Evolutionary conservation across 768 basidiomycete genomes (phyloP).

Genomic region (Termitomyces sp.): DNA sequence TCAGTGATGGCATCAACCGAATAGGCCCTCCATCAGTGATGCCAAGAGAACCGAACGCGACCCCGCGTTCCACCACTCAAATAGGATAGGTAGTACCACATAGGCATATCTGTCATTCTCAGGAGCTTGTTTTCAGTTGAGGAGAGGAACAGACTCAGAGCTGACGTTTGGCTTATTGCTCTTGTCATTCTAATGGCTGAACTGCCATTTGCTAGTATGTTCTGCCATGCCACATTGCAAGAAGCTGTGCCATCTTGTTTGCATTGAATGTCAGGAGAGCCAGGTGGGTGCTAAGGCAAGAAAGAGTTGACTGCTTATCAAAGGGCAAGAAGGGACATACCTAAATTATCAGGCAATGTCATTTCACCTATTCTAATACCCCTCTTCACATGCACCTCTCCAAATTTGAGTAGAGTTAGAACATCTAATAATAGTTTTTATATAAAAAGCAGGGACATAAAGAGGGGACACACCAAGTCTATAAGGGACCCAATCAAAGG

Average conservation of each 20-base stretch:
- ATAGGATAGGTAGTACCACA: no score
- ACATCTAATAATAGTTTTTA: conserved; percentile 53
- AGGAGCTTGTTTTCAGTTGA: no score
- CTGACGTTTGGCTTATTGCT: no score
- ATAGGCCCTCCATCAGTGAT: no score
- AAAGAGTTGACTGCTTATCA: background rate
- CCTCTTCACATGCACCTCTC: conserved; percentile 51
- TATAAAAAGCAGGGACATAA: background rate
- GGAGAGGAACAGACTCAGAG: no score
- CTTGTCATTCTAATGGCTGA: no score
- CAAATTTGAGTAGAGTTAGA: conserved; percentile 67
- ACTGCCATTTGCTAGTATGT: no score
- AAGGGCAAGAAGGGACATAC: conserved; percentile 11
- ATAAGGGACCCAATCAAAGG: conserved; percentile 93
- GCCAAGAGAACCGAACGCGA: no score
- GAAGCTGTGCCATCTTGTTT: conserved; percentile 66
- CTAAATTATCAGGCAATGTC: conserved; percentile 55
- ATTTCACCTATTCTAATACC: no score
- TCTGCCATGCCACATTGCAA: conserved; percentile 13
- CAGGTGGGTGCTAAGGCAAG: conserved; percentile 17
- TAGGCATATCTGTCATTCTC: no score
- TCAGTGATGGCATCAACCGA: no score
- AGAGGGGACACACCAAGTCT: conserved; percentile 68
- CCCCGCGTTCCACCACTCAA: no score
- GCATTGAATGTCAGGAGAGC: conserved; percentile 64